Evolutionary conservation across 2,329 filamentous ascomycete genomes (phyloP).

Genomic region (Cladosporium velox): DNA sequence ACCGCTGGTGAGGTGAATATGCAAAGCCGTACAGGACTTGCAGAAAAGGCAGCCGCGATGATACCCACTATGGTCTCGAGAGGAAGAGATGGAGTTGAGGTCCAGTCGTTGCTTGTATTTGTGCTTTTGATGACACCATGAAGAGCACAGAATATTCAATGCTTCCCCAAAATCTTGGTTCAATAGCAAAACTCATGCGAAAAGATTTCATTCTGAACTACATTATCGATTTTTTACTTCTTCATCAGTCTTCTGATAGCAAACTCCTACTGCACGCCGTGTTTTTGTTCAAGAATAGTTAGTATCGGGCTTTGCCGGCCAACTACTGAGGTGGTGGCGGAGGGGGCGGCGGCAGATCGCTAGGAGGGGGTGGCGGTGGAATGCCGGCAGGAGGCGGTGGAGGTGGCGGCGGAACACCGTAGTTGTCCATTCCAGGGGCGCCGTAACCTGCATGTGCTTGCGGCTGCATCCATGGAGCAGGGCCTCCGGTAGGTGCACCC

Average conservation of each 20-base stretch:
- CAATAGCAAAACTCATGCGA: too few relatives aligned
- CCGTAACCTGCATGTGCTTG: slow-evolving; percentile 12
- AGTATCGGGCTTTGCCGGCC: background rate
- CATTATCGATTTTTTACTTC: background rate
- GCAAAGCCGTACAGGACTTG: background rate
- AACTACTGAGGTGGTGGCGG: slow-evolving; percentile 56
- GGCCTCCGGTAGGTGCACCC: slow-evolving; percentile 20
- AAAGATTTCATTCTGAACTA: background rate
- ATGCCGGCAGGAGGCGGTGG: slow-evolving; percentile 58
- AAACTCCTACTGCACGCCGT: background rate
- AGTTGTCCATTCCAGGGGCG: slow-evolving; percentile 22
- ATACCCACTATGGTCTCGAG: too few relatives aligned
- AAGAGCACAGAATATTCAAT: too few relatives aligned
- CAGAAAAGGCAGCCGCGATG: too few relatives aligned
- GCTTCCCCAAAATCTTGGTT: too few relatives aligned
- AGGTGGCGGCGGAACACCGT: slow-evolving; percentile 41
- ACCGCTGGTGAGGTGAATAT: background rate
- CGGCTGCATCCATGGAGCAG: slow-evolving; percentile 17
- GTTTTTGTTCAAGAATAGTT: background rate
- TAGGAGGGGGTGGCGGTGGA: slow-evolving; percentile 63
- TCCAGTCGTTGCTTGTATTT: background rate
- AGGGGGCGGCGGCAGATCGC: slow-evolving; percentile 65
- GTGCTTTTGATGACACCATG: too few relatives aligned
- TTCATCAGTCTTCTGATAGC: background rate
- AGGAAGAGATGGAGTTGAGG: background rate